Base-by-base conservation (phyloP, 106 monocot genomes). In the Dendrobium catenatum region DNA sequence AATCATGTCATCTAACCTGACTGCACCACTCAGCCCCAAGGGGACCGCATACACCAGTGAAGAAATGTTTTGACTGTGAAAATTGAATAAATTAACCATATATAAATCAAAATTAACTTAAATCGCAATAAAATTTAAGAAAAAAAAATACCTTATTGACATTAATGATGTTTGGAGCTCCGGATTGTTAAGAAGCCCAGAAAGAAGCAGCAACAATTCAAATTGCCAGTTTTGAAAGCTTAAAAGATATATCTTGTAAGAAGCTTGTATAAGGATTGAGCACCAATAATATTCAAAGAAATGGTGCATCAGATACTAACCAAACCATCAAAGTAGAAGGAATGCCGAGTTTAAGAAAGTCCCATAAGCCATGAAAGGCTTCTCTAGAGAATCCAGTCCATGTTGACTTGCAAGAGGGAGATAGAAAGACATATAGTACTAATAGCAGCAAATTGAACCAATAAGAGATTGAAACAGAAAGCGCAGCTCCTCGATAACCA, bases 311-410 rank as follows among this genome's bases (percentile, higher is more conserved):
- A 10, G 4, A 42, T 24, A 78, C 77, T 68, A 75, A 91, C 91
- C 91, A 91, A 41, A 88, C 42, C 91, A 88, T 91, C 1, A 83
- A 22, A 44, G 85, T 77, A 37, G 91, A 91, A 16, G 91, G 86
- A 70, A 88, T 78, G 10, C 78, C 84, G 42, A 91, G 88, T 72
- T 81, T 88, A 5, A 88, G 24, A 37, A 83, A 91, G 58, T 29
- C 72, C 3, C 73, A 77, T 29, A 91, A 43, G 76, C 77, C 86
- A 55, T 79, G 40, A 29, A 90, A 80, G 46, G 88, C 91, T 18
- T 88, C 86, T 51, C 4, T 82, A 2, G 91, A 88, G 42, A 91
- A 82, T 16, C 88, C 88, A 75, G 78, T 86, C 88, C 91, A 88
- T 16, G 88, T 84, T 20, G 42, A 76, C 27, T 84, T 82, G 75